phyloP scores from a whole-genome alignment of 345 rosid species.

The Brassica juncea region DNA sequence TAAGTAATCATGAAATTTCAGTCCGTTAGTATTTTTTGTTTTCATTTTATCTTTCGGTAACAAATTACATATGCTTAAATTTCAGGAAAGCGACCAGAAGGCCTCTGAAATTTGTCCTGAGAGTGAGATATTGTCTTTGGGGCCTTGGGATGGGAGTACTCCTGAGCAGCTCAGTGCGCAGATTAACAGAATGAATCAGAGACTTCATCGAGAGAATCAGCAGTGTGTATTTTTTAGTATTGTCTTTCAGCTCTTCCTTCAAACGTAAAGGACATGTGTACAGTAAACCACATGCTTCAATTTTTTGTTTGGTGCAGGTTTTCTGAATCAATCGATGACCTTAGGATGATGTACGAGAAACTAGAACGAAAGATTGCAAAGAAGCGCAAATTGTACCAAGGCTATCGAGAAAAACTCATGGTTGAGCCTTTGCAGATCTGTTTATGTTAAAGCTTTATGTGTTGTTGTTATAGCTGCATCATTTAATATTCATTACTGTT shows the following conservation, averaged over 20 bases:
- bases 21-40: background rate
- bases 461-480: background rate
- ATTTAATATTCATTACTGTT: constrained; percentile 20
- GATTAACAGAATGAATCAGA: constrained; percentile 59
- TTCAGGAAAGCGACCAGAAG: constrained; percentile 76
- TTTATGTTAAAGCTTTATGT: constrained; percentile 3
- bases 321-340: constrained; percentile 90
- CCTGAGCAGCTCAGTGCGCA: constrained; percentile 88
- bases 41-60: background rate
- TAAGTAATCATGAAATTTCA: background rate
- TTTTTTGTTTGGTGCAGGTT: constrained; percentile 49
- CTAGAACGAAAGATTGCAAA: constrained; percentile 64
- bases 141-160: constrained; percentile 71
- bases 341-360: constrained; percentile 59
- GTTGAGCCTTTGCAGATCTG: constrained; percentile 44
- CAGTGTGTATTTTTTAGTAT: constrained; percentile 49
- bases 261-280: background rate
- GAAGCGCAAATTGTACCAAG: constrained; percentile 54
- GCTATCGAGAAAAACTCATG: constrained; percentile 59
- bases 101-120: constrained; percentile 95
- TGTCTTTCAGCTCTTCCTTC: constrained; percentile 12
- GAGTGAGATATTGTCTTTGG: constrained; percentile 78
- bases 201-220: constrained; percentile 74
- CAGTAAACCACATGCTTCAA: constrained; percentile 13
- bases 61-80: constrained; percentile 17